These are phyloP conservation scores for Gardenia jasminoides DNA, from an alignment of 257 asterid species.

Conservation along the genomic window DNA sequence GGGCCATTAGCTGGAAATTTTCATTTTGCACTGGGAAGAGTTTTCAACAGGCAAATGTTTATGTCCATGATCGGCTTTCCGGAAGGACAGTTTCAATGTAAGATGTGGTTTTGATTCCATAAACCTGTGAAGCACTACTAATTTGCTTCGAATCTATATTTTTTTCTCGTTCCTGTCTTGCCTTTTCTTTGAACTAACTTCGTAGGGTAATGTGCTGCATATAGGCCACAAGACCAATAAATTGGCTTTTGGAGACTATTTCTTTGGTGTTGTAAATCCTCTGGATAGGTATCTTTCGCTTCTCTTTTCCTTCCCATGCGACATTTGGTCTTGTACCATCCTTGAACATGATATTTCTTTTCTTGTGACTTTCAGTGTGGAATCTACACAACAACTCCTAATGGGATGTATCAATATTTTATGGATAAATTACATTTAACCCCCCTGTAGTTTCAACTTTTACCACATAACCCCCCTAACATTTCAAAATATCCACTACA, in stretches of 20 bases:
- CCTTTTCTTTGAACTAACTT: slow-evolving; percentile 15
- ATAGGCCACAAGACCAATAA: slow-evolving; percentile 87
- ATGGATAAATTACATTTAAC: slow-evolving; percentile 35
- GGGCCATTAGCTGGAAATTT: slow-evolving; percentile 96
- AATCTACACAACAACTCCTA: slow-evolving; percentile 77
- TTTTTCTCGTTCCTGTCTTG: slow-evolving; percentile 7
- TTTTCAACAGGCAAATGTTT: slow-evolving; percentile 85
- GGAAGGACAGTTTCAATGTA: slow-evolving; percentile 94
- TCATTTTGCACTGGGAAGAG: slow-evolving; percentile 99
- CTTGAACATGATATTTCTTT: not conserved
- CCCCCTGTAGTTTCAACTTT: too few species aligned
- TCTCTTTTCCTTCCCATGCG: not conserved
- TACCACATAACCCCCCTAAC: too few species aligned
- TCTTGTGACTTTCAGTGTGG: slow-evolving; percentile 52
- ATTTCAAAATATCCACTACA: too few species aligned
- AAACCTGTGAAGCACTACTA: not conserved
- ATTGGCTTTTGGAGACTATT: slow-evolving; percentile 82
- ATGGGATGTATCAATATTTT: slow-evolving; percentile 91
- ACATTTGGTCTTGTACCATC: not conserved
- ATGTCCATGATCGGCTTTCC: slow-evolving; percentile 90
- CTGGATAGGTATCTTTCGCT: slow-evolving; percentile 73
- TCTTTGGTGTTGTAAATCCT: slow-evolving; percentile 94
- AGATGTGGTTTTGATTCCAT: too few species aligned
- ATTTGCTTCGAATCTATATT: not conserved
- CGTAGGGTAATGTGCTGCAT: slow-evolving; percentile 39